Evolutionary conservation across 345 rosid species (phyloP), one percentile per base, ranked within the genome.

Genomic region (Ceriops zippeliana): DNA sequence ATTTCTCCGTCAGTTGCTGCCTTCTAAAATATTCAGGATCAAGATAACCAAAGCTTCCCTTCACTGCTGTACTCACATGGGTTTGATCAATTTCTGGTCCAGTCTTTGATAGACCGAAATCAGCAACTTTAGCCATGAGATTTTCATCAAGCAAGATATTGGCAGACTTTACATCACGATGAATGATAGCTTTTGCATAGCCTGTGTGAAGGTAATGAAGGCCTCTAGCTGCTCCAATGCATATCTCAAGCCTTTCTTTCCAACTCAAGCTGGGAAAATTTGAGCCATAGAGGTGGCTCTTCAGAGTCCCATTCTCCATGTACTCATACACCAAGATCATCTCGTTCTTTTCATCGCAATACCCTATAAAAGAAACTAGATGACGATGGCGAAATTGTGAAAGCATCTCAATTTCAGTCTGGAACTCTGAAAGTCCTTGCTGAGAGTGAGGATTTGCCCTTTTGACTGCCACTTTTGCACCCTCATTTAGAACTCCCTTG

Each of bases 361-460:
- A 89, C 6, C 97, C 97, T n/a, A 91, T 89, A 60, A 91, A 62
- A 15, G 96, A 89, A n/a, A 91, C 97, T 68, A 91, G 74, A 77
- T 91, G 91, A 20, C 89, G 85, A 65, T 87, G 96, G 17, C 91
- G 86, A 74, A 85, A 90, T 75, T 90, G 92, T 54, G 96, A 87
- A 31, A 90, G 63, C 90, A 87, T 88, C 81, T 88, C 91, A 11
- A 88, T 90, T 75, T 90, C 96, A 2, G 96, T 88, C 68, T 59
- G 83, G 81, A 90, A 90, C 82, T 90, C 96, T 5, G 84, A 85
- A 52, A 86, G 84, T 32, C 96, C 96, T 72, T 90, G 96, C 30
- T 88, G 90, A 37, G 96, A 90, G 79, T 69, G 76, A 2, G 90
- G 86, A 54, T 86, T 87, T 17, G 87, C 96, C 80, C 96, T 83